phyloP scores from a whole-genome alignment of 768 basidiomycete genomes.

The Crassisporium funariophilum region DNA sequence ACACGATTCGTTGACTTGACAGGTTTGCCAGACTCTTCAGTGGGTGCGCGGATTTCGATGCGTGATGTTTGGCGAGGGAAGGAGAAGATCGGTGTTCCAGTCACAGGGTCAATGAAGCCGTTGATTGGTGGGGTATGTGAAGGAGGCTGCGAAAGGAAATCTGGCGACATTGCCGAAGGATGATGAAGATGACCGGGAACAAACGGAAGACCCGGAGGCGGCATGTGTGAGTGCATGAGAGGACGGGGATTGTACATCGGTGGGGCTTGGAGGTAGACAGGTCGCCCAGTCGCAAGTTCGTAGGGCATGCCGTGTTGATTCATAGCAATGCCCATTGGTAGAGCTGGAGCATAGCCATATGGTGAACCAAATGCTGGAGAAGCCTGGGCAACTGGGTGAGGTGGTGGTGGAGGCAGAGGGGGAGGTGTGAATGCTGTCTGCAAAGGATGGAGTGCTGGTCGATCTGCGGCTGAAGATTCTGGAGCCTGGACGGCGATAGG shows the following conservation, averaged over 20 bases:
- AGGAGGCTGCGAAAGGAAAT: slow-evolving; percentile 54
- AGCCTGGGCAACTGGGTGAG: slow-evolving; percentile 30
- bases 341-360: slow-evolving; percentile 58
- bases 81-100: slow-evolving; percentile 71
- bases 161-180: slow-evolving; percentile 59
- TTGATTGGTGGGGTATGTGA: slow-evolving; percentile 64
- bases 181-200: slow-evolving; percentile 66
- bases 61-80: slow-evolving; percentile 73
- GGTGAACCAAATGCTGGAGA: slow-evolving; percentile 71
- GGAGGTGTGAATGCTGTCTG: slow-evolving; percentile 46
- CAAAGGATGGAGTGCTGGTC: slow-evolving; percentile 40
- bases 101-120: slow-evolving; percentile 65
- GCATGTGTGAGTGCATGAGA: slow-evolving; percentile 55
- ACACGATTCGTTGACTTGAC: slow-evolving; percentile 32
- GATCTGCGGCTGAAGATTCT: slow-evolving; percentile 25
- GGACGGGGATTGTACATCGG: slow-evolving; percentile 72
- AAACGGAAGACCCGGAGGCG: slow-evolving; percentile 47
- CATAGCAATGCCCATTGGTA: slow-evolving; percentile 76
- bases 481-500: slow-evolving; percentile 22
- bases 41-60: slow-evolving; percentile 72
- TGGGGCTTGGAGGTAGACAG: slow-evolving; percentile 68
- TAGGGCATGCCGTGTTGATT: slow-evolving; percentile 80
- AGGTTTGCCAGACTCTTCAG: slow-evolving; percentile 34
- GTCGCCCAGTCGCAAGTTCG: slow-evolving; percentile 80
- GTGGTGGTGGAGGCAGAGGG: slow-evolving; percentile 25